These are phyloP conservation scores for Trichosporon sp. DNA, from an alignment of 1,284 basidiomycete species.

Conservation along the genomic window DNA sequence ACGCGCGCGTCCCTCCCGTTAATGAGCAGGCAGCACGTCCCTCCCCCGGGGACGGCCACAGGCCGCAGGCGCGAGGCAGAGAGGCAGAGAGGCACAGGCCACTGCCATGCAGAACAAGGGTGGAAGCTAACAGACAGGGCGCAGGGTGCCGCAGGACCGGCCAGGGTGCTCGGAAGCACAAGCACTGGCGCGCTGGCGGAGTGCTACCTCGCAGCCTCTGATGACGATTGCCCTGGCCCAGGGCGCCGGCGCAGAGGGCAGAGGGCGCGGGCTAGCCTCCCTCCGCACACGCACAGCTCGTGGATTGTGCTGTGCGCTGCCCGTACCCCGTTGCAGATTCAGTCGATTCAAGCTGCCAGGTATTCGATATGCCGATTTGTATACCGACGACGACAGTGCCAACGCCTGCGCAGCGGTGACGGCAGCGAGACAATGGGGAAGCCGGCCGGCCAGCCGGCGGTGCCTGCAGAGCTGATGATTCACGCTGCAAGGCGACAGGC, in stretches of 20 bases:
- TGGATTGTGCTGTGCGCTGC: neutral
- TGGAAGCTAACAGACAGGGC: neutral
- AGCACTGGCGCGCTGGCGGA: neutral
- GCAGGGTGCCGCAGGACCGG: neutral
- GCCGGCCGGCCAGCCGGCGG: too few relatives aligned
- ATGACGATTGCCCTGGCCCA: neutral
- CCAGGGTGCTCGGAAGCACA: neutral
- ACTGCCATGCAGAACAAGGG: neutral
- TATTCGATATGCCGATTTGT: neutral
- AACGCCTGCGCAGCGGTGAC: neutral
- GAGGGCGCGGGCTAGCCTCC: neutral
- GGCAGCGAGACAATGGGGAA: neutral
- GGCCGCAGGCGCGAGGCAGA: neutral
- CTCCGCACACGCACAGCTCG: neutral
- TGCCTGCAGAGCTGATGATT: too few relatives aligned
- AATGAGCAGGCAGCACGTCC: neutral
- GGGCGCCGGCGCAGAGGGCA: neutral
- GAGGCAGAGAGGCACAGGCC: neutral
- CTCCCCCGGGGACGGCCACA: too few relatives aligned
- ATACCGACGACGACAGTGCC: neutral
- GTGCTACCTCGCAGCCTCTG: neutral
- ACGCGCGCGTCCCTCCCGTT: too few relatives aligned
- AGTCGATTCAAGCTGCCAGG: too few relatives aligned
- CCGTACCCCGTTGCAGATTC: too few relatives aligned
- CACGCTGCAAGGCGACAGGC: too few relatives aligned